Conservation (phyloP, 805 yeast genomes). For the Blastobotrys attinorum region DNA sequence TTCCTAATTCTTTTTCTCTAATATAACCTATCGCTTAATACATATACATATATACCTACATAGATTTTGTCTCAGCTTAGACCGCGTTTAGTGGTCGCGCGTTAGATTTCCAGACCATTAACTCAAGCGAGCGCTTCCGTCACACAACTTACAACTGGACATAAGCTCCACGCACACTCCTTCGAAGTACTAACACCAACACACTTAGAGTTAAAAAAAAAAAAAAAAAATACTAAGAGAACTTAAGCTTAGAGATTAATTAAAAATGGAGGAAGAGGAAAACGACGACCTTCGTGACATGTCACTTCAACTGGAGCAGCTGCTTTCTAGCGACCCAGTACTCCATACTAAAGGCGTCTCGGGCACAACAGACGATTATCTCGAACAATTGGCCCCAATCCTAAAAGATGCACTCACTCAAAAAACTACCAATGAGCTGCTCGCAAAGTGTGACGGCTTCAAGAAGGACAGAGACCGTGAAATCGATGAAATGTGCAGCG, state of each 20-base stretch:
- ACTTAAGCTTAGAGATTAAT: no score
- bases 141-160: no score
- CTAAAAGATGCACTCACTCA: slow-evolving; percentile 53
- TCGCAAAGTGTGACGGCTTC: slow-evolving; percentile 31
- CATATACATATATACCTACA: no score
- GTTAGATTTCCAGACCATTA: no score
- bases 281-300: slow-evolving; percentile 12
- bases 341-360: slow-evolving; percentile 7
- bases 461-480: slow-evolving; percentile 56
- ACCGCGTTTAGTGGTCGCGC: no score
- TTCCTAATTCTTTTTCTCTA: no score
- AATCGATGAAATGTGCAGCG: slow-evolving; percentile 52
- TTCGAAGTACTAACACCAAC: no score
- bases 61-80: no score
- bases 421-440: slow-evolving; percentile 47
- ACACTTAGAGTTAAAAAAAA: background rate
- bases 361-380: slow-evolving; percentile 46
- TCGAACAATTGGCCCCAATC: slow-evolving; percentile 74
- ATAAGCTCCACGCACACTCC: no score
- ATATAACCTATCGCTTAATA: no score
- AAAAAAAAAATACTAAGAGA: background rate
- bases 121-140: no score
- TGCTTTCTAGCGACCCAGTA: slow-evolving; percentile 17
- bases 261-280: slow-evolving; percentile 1
- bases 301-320: slow-evolving; percentile 18